Percentiles rank a stretch among this genome's conserved stretches.
phyloP scores from a whole-genome alignment of 1,284 basidiomycete genomes.

The Phylloporus gajari region DNA sequence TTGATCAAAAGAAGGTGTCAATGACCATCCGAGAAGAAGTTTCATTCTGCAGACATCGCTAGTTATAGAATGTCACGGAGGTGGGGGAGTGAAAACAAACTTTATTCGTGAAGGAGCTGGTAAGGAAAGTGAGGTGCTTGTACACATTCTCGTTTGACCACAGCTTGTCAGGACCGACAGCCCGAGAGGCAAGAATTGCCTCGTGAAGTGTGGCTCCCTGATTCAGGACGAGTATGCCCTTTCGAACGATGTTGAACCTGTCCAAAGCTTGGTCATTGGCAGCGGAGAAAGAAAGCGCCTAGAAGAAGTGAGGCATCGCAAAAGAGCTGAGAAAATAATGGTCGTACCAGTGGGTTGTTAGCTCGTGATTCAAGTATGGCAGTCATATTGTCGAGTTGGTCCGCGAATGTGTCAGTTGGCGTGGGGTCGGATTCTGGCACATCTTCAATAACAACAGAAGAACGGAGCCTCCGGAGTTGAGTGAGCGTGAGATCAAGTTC shows the following conservation, averaged over 20 bases:
- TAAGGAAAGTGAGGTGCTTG: constrained; percentile 6
- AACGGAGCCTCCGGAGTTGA: not conserved
- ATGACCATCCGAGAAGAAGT: not conserved
- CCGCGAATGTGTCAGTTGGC: no score
- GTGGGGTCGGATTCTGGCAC: not conserved
- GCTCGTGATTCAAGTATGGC: not conserved
- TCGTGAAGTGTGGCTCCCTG: not conserved
- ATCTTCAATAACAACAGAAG: not conserved
- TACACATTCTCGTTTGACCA: constrained; percentile 6
- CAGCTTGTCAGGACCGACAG: not conserved
- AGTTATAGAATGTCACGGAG: not conserved
- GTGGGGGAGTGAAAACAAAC: constrained; percentile 4
- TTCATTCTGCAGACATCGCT: not conserved
- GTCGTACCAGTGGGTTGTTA: not conserved
- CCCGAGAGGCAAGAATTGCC: not conserved
- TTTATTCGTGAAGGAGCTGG: not conserved
- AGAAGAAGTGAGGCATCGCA: not conserved
- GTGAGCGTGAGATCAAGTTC: not conserved
- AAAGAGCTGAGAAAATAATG: not conserved
- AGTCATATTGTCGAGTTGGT: not conserved
- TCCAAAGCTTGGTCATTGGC: not conserved
- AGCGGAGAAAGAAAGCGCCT: not conserved
- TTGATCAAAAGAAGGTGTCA: not conserved
- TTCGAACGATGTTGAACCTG: constrained; percentile 7
- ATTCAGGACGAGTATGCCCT: not conserved